Evolutionary conservation across 2,329 filamentous ascomycete species (phyloP).

Genomic region (Botrytis aclada): DNA sequence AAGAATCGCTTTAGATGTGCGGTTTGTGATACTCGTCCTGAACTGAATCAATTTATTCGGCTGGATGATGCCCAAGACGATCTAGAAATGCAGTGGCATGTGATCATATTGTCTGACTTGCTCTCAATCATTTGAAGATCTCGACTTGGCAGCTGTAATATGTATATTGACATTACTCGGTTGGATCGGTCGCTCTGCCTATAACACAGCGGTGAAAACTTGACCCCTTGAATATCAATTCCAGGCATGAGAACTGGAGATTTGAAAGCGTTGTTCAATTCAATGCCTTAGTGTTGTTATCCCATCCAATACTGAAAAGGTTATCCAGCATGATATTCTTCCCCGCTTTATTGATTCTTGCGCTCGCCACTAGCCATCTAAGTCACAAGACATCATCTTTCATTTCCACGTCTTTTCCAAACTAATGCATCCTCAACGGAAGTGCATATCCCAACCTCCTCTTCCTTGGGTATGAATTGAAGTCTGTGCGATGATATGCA

Average conservation of each 20-base stretch:
- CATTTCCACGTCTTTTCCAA: background rate
- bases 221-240: background rate
- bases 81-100: background rate
- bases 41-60: too few species aligned
- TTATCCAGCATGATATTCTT: background rate
- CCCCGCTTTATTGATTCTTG: slow-evolving; percentile 1
- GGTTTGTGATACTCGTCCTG: background rate
- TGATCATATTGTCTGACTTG: background rate
- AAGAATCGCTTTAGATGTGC: background rate
- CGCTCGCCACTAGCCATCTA: background rate
- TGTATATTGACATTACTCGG: background rate
- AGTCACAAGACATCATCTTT: slow-evolving; percentile 5
- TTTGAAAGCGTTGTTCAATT: background rate
- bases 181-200: too few species aligned
- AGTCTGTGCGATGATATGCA: background rate
- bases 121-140: background rate
- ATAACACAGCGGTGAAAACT: background rate
- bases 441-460: background rate
- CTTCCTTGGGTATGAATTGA: background rate
- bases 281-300: background rate
- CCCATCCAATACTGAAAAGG: background rate
- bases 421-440: background rate
- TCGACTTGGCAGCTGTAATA: background rate
- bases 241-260: background rate
- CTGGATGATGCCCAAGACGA: background rate